These are phyloP conservation scores for Fusarium agapanthi DNA, from an alignment of 2,329 filamentous ascomycete species.

Conservation along the genomic window DNA sequence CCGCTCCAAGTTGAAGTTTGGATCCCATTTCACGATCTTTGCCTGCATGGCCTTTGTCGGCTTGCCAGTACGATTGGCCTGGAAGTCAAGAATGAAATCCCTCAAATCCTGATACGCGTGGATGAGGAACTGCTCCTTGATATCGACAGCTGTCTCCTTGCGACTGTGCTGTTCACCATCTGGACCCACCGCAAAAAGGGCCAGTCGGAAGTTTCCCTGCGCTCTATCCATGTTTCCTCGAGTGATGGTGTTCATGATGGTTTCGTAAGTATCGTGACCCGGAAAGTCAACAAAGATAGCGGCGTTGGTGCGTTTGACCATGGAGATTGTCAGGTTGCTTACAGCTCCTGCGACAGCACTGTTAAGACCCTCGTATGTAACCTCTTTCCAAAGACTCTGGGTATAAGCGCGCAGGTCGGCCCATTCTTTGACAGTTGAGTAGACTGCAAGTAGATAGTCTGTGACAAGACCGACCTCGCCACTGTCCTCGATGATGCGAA, in stretches of 20 bases:
- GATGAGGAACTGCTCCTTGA: constrained; percentile 55
- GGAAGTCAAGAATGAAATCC: constrained; percentile 57
- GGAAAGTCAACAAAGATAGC: constrained; percentile 57
- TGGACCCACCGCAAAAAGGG: background rate
- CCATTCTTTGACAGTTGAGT: constrained; percentile 50
- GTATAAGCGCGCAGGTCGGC: constrained; percentile 49
- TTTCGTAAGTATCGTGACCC: constrained; percentile 54
- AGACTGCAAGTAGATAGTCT: constrained; percentile 56
- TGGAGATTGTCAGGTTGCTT: constrained; percentile 52
- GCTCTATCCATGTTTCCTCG: constrained; percentile 47
- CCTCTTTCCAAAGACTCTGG: constrained; percentile 54
- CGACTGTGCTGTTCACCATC: background rate
- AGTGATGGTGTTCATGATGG: constrained; percentile 52
- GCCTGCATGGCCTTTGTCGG: constrained; percentile 55
- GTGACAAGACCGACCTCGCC: constrained; percentile 48
- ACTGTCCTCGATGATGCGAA: constrained; percentile 50
- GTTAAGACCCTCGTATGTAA: constrained; percentile 56
- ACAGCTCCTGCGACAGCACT: constrained; percentile 55
- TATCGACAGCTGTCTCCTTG: constrained; percentile 41
- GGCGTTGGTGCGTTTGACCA: constrained; percentile 50
- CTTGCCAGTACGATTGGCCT: constrained; percentile 54
- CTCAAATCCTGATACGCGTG: constrained; percentile 53
- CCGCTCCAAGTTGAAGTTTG: constrained; percentile 48
- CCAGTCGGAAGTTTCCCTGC: background rate
- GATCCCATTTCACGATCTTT: constrained; percentile 53